Evolutionary conservation across 495 filamentous ascomycete species (phyloP), one percentile per base, ranked within the genome.

Genomic region (Aspergillus haitiensis): DNA sequence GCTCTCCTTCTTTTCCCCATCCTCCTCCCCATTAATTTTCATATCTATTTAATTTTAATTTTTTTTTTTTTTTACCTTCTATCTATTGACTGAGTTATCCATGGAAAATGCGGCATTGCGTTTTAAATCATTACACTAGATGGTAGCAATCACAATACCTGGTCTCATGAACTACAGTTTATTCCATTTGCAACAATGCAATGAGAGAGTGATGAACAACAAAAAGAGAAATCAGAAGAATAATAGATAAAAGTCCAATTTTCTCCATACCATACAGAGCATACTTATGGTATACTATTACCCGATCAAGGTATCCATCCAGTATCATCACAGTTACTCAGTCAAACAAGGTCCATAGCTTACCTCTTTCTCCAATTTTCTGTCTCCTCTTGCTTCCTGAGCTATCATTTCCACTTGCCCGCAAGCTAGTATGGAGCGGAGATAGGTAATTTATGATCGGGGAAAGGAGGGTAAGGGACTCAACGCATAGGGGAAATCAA

Each of bases 191-290:
- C 9, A n/a, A 10, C 10, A 21, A 16, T 47, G 16, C 44, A 47
- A 16, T 9, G 44, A 47, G 6, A 47, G n/a, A 35, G 35, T 33
- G 32, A 21, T 27, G 12, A 33, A 51, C 48, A 51, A n/a, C 44
- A 33, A 47, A 27, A 27, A 52, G 40, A 51, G 44, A 12, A 60
- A 60, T 47, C 37, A 40, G 13, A 54, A 58, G 53, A 3, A 56
- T 27, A 31, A n/a, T 60, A 40, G 12, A 15, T 39, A 49, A 58
- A 55, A 58, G 53, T 65, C 63, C 59, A 57, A 63, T 65, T 65
- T 69, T 70, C 67, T 67, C 64, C 62, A 49, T 65, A 70, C 62
- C 64, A 70, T 67, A 70, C 67, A 70, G 61, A 55, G 64, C 55
- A 61, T 55, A 52, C 60, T 64, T 64, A 70, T 63, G 54, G 64